Percentiles rank a stretch among this genome's conserved stretches.
Conservation (phyloP, 2,329 filamentous ascomycete species). For the Amylocarpus encephaloides region DNA sequence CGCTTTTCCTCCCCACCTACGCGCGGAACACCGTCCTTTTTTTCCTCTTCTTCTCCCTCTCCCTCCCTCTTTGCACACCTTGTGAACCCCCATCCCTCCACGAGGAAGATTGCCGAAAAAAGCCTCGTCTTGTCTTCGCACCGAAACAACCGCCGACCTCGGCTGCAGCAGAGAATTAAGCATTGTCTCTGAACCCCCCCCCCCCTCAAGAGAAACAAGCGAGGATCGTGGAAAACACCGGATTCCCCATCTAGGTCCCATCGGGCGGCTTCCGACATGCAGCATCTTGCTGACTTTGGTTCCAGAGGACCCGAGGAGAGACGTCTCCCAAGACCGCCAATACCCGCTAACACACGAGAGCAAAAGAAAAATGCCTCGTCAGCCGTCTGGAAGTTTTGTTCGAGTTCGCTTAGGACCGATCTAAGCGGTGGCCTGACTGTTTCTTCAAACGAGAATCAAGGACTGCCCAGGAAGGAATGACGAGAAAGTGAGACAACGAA, state of each 20-base stretch:
- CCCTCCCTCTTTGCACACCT: not conserved
- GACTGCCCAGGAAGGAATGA: too few species aligned
- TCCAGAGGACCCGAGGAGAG: not conserved
- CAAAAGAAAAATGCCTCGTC: not conserved
- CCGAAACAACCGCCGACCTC: not conserved
- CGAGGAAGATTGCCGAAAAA: not conserved
- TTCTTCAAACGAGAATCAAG: too few species aligned
- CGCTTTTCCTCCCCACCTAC: too few species aligned
- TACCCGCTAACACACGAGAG: not conserved
- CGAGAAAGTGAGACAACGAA: too few species aligned
- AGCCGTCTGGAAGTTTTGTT: not conserved
- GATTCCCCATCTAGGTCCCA: not conserved
- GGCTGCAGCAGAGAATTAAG: slow-evolving; percentile 1
- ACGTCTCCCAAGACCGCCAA: not conserved
- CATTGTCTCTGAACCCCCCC: not conserved
- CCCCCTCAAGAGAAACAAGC: not conserved
- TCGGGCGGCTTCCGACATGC: too few species aligned
- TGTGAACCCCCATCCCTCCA: not conserved
- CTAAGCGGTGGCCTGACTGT: too few species aligned
- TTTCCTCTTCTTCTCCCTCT: not conserved
- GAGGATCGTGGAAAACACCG: not conserved
- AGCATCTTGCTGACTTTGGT: not conserved
- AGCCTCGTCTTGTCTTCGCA: slow-evolving; percentile 1
- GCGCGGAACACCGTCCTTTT: not conserved
- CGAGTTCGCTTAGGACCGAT: too few species aligned